phyloP scores from a whole-genome alignment of 1,284 basidiomycete genomes.

The Moesziomyces aphidis region DNA sequence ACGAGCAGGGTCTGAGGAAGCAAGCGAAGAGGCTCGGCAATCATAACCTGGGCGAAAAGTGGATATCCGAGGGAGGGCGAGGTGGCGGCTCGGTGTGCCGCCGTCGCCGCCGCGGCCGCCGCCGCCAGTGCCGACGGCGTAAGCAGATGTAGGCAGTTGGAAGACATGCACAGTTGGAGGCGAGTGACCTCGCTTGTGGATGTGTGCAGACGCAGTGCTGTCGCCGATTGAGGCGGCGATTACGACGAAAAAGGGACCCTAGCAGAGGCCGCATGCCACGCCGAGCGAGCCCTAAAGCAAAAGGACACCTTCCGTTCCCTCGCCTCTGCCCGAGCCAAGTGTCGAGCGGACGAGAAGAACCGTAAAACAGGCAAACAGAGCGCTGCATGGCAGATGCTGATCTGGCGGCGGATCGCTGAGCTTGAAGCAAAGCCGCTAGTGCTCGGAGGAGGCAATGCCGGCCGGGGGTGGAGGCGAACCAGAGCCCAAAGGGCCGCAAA shows the following conservation, averaged over 20 bases:
- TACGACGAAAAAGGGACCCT: too few species aligned
- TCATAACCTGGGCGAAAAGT: neutral
- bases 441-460: slow-evolving; percentile 23
- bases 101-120: slow-evolving; percentile 19
- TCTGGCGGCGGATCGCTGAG: slow-evolving; percentile 10
- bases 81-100: slow-evolving; percentile 11
- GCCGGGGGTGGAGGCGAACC: slow-evolving; percentile 3
- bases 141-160: too few species aligned
- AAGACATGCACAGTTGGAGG: neutral
- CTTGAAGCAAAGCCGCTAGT: slow-evolving; percentile 11
- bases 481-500: neutral
- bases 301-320: too few species aligned
- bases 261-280: too few species aligned
- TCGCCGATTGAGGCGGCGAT: neutral
- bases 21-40: slow-evolving; percentile 15
- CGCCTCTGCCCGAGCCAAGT: neutral
- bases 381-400: neutral
- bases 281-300: neutral
- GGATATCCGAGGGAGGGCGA: slow-evolving; percentile 7
- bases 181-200: neutral
- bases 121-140: neutral
- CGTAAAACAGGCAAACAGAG: too few species aligned
- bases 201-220: neutral
- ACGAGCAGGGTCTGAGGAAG: slow-evolving; percentile 7
- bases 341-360: neutral